Evolutionary conservation across 2,329 filamentous ascomycete genomes (phyloP), one percentile per base, ranked within the genome.

Genomic region (Didymella lethalis): DNA sequence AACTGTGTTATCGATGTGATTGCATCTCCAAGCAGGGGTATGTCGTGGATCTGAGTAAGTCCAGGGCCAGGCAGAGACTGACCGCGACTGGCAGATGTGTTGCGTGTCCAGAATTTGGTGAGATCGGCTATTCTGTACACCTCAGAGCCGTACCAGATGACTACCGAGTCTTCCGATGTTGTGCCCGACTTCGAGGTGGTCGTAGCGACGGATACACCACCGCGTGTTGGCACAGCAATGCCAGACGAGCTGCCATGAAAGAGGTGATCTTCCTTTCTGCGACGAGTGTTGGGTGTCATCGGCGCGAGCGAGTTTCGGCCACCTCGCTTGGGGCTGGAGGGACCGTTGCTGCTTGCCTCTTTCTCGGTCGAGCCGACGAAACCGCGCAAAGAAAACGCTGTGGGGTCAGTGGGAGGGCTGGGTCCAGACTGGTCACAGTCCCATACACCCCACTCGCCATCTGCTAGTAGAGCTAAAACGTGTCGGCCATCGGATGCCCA

Each of bases 361-460:
- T 64, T 66, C 8, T 74, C 72, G 18, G 59, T 63, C 18, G 64
- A 71, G 44, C 68, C 72, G 40, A 78, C 67, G 58, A 70, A 78
- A 7, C 75, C 76, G n/a, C 74, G 69, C 23, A 78, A 48, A 28
- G 73, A 73, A 55, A 78, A 79, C 3, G 66, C 64, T 12, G 72
- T 69, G 18, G 71, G 69, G 47, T 73, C 67, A 44, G 67, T 54
- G 25, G 69, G 68, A 8, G 69, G 66, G 29, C 59, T 73, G n/a
- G 75, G 73, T 8, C 72, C 73, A 29, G 71, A 68, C 12, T 70
- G 68, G 32, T 78, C 77, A 31, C 80, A 63, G 61, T 82, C 80
- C 82, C 82, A 84, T n/a, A 84, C 73, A 12, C 82, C 82, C 82
- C 82, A 84, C 68, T 83, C 79, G 10, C 82, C 82, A 63, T 83